A percentile compares a stretch with the other conserved stretches of the same genome.
Conservation (phyloP, 345 rosid genomes). For the Gossypium rotundifolium region DNA sequence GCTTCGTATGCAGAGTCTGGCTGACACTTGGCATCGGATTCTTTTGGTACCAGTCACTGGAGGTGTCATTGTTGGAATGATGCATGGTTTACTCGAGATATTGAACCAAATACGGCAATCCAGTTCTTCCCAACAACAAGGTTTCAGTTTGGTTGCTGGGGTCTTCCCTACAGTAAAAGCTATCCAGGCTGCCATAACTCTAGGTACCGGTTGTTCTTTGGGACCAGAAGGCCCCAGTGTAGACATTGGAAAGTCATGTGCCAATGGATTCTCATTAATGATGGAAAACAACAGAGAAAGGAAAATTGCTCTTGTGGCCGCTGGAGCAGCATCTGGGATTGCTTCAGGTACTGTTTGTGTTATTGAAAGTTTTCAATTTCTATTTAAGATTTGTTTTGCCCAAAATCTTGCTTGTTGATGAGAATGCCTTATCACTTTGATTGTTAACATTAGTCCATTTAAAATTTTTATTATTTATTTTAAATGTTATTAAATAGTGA, state of each 20-base stretch:
- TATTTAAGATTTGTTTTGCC: not conserved
- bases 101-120: conserved; percentile 78
- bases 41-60: conserved; percentile 88
- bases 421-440: not conserved
- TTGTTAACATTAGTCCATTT: not conserved
- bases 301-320: conserved; percentile 88
- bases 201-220: conserved; percentile 95
- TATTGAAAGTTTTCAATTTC: not conserved
- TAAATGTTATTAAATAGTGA: not conserved
- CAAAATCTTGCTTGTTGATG: not conserved
- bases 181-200: conserved; percentile 87
- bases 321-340: conserved; percentile 98
- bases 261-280: conserved; percentile 80
- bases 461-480: not conserved
- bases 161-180: conserved; percentile 82
- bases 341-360: conserved; percentile 55
- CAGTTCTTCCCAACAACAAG: conserved; percentile 62
- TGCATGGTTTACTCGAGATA: conserved; percentile 93
- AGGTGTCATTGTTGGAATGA: conserved; percentile 95
- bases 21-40: conserved; percentile 95
- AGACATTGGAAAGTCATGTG: conserved; percentile 96
- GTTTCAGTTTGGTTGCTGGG: conserved; percentile 75
- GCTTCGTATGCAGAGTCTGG: conserved; percentile 81
- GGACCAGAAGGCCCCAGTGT: conserved; percentile 99
- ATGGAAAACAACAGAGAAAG: conserved; percentile 98